Conservation (phyloP, 2,329 filamentous ascomycete genomes). For the Orbilia ellipsospora region DNA sequence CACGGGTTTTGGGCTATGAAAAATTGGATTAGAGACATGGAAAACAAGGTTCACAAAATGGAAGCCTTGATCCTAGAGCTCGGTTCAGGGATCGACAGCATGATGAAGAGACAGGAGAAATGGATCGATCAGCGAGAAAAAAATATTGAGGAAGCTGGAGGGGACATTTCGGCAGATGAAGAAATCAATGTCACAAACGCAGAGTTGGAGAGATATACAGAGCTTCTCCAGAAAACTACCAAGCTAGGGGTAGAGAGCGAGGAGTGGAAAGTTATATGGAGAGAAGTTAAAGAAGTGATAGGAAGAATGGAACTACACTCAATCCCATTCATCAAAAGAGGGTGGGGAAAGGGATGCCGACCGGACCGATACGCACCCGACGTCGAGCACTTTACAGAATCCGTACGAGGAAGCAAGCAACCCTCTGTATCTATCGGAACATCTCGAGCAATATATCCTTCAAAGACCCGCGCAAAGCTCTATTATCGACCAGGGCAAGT, state of each 20-base stretch:
- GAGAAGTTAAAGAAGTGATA: background rate
- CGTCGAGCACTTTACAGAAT: background rate
- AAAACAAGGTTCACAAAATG: background rate
- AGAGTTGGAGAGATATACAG: background rate
- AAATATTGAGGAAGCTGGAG: background rate
- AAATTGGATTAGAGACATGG: background rate
- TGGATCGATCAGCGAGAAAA: background rate
- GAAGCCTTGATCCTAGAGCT: background rate
- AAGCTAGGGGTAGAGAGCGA: background rate
- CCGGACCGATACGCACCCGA: conserved; percentile 27
- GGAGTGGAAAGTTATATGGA: background rate
- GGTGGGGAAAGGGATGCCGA: background rate
- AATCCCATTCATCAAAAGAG: background rate
- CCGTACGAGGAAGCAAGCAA: background rate
- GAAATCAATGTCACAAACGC: background rate
- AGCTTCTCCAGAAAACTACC: background rate
- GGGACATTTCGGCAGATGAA: background rate
- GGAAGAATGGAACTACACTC: background rate
- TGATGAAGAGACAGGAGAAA: background rate
- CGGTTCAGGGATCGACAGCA: background rate
- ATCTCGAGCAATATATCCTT: conserved; percentile 5
- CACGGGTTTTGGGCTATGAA: conserved; percentile 19
- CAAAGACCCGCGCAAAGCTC: background rate
- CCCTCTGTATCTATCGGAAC: background rate
- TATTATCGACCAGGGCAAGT: conserved; percentile 26